Conservation (phyloP, 73 alveolate genomes). For the Tetrahymena thermophila region DNA sequence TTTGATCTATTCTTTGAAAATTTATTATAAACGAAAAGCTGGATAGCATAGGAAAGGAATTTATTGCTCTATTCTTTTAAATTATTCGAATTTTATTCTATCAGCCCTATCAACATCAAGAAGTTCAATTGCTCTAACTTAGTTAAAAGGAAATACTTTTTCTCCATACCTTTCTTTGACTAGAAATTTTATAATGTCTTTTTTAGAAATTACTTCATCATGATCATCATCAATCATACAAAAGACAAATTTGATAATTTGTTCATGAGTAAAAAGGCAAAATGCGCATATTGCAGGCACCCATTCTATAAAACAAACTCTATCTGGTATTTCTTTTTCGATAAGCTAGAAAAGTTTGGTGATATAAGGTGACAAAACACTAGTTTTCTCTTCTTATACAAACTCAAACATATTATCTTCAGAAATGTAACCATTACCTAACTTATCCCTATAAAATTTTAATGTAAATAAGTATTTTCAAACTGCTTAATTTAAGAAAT, state of each 20-base stretch:
- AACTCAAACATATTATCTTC: constrained; percentile 25
- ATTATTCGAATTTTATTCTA: constrained; percentile 14
- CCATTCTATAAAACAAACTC: constrained; percentile 28
- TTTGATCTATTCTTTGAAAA: constrained; percentile 1
- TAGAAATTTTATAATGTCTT: constrained; percentile 16
- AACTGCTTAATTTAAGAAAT: neutral
- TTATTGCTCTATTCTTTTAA: constrained; percentile 9
- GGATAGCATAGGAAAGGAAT: constrained; percentile 38
- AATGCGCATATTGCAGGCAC: constrained; percentile 25
- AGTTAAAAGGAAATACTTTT: constrained; percentile 10
- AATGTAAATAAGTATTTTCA: neutral
- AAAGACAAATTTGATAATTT: constrained; percentile 14
- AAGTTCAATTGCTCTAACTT: constrained; percentile 15
- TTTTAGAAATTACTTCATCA: constrained; percentile 22
- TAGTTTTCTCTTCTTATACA: constrained; percentile 12
- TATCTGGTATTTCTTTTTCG: constrained; percentile 17
- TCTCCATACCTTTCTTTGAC: constrained; percentile 24
- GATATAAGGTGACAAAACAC: constrained; percentile 21
- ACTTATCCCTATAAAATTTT: constrained; percentile 4
- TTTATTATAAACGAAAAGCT: constrained; percentile 8
- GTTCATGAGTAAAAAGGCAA: constrained; percentile 17
- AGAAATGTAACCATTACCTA: constrained; percentile 18
- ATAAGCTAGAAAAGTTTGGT: constrained; percentile 8
- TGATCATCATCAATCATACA: constrained; percentile 21
- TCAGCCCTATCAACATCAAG: constrained; percentile 34